Evolutionary conservation across 345 rosid genomes (phyloP).

Genomic region (Isatis tinctoria): DNA sequence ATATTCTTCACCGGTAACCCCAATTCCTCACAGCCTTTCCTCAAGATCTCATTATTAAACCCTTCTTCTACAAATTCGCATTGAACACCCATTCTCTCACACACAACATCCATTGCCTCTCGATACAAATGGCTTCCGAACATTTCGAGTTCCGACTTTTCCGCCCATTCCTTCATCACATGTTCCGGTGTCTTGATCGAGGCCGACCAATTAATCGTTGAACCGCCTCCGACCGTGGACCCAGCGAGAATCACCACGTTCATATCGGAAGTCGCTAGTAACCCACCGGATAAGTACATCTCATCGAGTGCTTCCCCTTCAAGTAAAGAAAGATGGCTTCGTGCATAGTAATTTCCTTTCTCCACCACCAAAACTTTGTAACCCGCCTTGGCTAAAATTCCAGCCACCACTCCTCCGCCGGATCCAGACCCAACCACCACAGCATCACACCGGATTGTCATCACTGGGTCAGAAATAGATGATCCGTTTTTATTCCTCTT

Average conservation of each 20-base stretch:
- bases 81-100: conserved; percentile 76
- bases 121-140: conserved; percentile 52
- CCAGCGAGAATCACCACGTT: conserved; percentile 60
- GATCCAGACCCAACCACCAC: conserved; percentile 85
- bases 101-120: conserved; percentile 66
- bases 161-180: conserved; percentile 67
- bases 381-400: conserved; percentile 70
- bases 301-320: conserved; percentile 77
- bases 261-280: conserved; percentile 56
- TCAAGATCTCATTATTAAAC: conserved; percentile 58
- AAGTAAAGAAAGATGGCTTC: conserved; percentile 59
- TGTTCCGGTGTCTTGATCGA: conserved; percentile 69
- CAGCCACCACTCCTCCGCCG: conserved; percentile 78
- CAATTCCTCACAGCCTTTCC: conserved; percentile 71
- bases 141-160: conserved; percentile 38
- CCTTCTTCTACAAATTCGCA: conserved; percentile 49
- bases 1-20: conserved; percentile 54
- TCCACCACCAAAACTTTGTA: conserved; percentile 73
- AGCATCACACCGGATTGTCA: conserved; percentile 63
- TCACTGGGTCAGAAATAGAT: conserved; percentile 30
- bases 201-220: conserved; percentile 84
- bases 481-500: background rate
- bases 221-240: conserved; percentile 86
- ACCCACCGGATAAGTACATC: conserved; percentile 62
- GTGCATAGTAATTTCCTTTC: conserved; percentile 65